Evolutionary conservation across 306 rosid species (phyloP), one percentile per base, ranked within the genome.

Genomic region (Cicer bijugum): DNA sequence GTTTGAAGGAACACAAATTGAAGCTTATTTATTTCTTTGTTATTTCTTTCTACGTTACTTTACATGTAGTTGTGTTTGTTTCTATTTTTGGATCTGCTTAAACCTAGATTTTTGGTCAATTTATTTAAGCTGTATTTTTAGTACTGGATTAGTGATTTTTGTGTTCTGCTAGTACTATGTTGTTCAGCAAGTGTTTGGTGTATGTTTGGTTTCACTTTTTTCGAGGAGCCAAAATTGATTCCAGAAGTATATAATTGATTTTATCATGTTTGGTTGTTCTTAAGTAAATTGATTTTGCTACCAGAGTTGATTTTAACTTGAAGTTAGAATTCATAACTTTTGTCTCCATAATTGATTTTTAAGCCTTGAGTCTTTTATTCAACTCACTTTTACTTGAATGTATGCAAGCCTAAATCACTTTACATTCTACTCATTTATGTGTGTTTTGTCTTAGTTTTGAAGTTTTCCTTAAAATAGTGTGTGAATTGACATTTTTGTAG

Each of bases 1-100:
- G 66, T 65, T 65, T 72, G 46, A 39, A 58, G 57, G 64, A 82
- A 19, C 74, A 50, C 80, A 70, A 80, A 17, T 63, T 71, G 56
- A 56, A 72, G 72, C 68, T 76, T 77, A 66, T 33, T 58, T 40
- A 44, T 14, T 39, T 40, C n/a, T 38, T 17, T 52, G 39, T 53
- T 7, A 12, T 6, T 4, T 6, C 33, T 69, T 33, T 37, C 39
- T 40, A 11, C 65, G 75, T 67, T 80, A 12, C 42, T 62, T 81
- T 35, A 17, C 69, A 23, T 42, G 72, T 15, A 45, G 71, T 76
- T 4, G 56, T 55, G 69, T 63, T 56, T 64, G 64, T 70, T 56
- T 50, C 69, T 71, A 9, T 53, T 37, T 44, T 33, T 11, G 79
- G 83, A 81, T 75, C 85, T 75, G 52, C 71, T 51, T 58, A 48